These are phyloP conservation scores for Zhuliangozyma blackwelliae DNA, from an alignment of 1,139 yeast species.

Conservation along the genomic window DNA sequence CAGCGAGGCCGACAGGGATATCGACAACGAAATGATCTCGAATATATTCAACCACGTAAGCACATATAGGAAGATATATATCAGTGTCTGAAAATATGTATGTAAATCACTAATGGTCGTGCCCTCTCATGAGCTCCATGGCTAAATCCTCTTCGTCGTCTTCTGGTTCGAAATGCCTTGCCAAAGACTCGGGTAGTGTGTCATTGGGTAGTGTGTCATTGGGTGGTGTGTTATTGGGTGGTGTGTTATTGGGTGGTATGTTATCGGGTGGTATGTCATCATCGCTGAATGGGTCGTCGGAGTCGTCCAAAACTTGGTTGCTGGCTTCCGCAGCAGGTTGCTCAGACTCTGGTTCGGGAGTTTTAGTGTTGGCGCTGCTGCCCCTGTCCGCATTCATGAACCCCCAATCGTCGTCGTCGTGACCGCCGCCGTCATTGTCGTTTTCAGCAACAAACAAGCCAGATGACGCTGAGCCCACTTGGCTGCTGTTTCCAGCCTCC, in stretches of 20 bases:
- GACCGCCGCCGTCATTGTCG: conserved; percentile 12
- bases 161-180: conserved; percentile 12
- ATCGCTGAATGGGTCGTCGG: conserved; percentile 20
- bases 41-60: conserved; percentile 39
- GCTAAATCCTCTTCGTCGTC: conserved; percentile 27
- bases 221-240: too few species aligned
- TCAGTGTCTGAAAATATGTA: conserved; percentile 13
- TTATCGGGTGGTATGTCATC: conserved; percentile 12
- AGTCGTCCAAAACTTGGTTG: conserved; percentile 6
- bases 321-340: too few species aligned
- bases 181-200: neutral
- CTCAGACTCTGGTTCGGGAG: too few species aligned
- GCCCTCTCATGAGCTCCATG: conserved; percentile 36
- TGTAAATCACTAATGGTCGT: neutral
- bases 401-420: conserved; percentile 10
- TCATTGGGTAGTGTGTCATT: too few species aligned
- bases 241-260: too few species aligned
- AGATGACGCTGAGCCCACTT: neutral
- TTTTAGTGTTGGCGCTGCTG: too few species aligned
- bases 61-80: conserved; percentile 38
- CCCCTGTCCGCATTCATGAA: conserved; percentile 4
- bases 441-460: neutral
- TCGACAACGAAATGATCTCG: conserved; percentile 43
- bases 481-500: conserved; percentile 10
- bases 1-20: conserved; percentile 25